Evolutionary conservation across 495 filamentous ascomycete genomes (phyloP).

Genomic region (Tuber borchii): DNA sequence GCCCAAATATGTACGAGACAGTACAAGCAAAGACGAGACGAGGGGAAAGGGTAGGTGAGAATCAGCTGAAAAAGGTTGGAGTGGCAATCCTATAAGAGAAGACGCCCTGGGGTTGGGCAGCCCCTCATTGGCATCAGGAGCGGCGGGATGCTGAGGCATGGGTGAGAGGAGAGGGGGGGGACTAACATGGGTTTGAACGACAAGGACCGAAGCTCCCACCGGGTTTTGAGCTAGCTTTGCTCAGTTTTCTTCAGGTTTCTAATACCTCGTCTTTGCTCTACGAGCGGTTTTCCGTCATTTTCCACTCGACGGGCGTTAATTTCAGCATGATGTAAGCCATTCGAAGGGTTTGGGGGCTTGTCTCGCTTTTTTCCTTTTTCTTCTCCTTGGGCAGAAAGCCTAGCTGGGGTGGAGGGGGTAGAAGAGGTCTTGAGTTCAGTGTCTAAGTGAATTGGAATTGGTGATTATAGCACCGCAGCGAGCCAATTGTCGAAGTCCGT

Average conservation of each 20-base stretch:
- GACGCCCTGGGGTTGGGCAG: not conserved
- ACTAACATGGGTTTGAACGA: not conserved
- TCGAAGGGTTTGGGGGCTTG: conserved; percentile 12
- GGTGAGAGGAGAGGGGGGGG: not conserved
- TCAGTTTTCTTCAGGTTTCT: conserved; percentile 17
- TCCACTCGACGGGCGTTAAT: conserved; percentile 8
- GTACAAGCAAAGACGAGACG: too few species aligned
- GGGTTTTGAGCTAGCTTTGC: conserved; percentile 15
- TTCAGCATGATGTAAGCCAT: conserved; percentile 7
- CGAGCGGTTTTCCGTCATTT: conserved; percentile 13
- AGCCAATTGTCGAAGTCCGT: conserved; percentile 11
- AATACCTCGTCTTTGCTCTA: conserved; percentile 2
- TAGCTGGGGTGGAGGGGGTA: conserved; percentile 6
- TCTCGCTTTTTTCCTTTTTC: conserved; percentile 11
- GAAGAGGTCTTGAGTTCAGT: not conserved
- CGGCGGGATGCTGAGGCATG: not conserved
- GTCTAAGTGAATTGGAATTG: not conserved
- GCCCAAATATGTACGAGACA: not conserved
- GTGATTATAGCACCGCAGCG: not conserved
- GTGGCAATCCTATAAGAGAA: not conserved
- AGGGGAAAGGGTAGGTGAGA: not conserved
- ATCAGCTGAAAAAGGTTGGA: conserved; percentile 13
- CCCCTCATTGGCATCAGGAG: conserved; percentile 20
- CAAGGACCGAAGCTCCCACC: conserved; percentile 15
- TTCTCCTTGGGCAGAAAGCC: not conserved